Conservation (phyloP, 2,329 filamentous ascomycete species). For the Myriosclerotinia duriaeana region DNA sequence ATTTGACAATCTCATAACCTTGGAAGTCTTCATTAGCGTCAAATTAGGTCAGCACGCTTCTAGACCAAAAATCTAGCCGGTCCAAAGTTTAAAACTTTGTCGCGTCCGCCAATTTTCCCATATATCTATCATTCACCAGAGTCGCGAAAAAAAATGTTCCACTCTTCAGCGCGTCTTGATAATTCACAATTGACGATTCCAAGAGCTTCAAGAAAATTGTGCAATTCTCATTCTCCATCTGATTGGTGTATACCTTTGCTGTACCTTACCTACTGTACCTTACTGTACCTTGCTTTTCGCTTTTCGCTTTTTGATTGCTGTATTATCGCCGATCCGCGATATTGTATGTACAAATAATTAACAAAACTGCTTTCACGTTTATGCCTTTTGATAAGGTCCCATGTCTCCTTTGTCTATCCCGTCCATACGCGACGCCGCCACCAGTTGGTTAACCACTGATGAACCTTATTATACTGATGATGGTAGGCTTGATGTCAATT, state of each 20-base stretch:
- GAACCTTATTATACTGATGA: slow-evolving; percentile 59
- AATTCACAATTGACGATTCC: slow-evolving; percentile 6
- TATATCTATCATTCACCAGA: neutral
- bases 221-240: slow-evolving; percentile 6
- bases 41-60: neutral
- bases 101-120: slow-evolving; percentile 14
- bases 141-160: slow-evolving; percentile 17
- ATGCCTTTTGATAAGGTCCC: slow-evolving; percentile 37
- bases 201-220: slow-evolving; percentile 15
- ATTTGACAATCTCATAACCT: too few relatives aligned
- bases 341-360: slow-evolving; percentile 34
- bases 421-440: slow-evolving; percentile 27
- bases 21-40: neutral
- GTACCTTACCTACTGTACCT: neutral
- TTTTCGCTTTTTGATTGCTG: slow-evolving; percentile 19
- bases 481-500: slow-evolving; percentile 45
- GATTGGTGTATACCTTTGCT: slow-evolving; percentile 9
- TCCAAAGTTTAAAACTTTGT: slow-evolving; percentile 7
- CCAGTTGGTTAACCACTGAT: slow-evolving; percentile 23
- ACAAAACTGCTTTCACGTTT: slow-evolving; percentile 21
- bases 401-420: slow-evolving; percentile 46
- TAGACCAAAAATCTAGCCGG: neutral
- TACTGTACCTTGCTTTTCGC: slow-evolving; percentile 18
- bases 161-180: slow-evolving; percentile 9
- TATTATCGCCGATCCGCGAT: slow-evolving; percentile 37